A percentile compares a stretch with the other conserved stretches of the same genome.
Conservation (phyloP, 2,329 filamentous ascomycete genomes). For the Monosporascus sp. region DNA sequence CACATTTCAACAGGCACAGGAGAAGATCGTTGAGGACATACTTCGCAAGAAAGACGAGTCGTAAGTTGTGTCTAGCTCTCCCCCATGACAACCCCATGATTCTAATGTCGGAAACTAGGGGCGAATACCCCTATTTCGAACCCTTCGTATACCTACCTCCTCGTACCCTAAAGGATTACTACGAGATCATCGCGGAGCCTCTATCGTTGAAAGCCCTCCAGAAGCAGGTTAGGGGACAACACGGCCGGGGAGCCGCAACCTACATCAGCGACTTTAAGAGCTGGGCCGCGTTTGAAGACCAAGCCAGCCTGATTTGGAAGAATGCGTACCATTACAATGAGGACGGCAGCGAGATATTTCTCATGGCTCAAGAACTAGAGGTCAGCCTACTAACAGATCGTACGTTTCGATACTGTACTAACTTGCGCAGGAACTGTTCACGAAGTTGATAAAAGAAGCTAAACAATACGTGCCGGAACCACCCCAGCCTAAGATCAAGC, state of each 20-base stretch:
- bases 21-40: constrained; percentile 74
- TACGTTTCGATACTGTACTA: constrained; percentile 6
- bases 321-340: constrained; percentile 91
- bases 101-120: constrained; percentile 39
- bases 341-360: constrained; percentile 79
- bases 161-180: constrained; percentile 76
- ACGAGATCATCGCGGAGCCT: constrained; percentile 74
- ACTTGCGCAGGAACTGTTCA: constrained; percentile 57
- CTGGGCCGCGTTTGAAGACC: constrained; percentile 78
- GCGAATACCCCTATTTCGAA: constrained; percentile 63
- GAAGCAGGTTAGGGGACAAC: constrained; percentile 69
- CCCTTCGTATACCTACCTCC: constrained; percentile 76
- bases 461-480: constrained; percentile 69
- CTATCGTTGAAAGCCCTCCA: constrained; percentile 72
- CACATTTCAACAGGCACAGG: constrained; percentile 77
- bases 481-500: constrained; percentile 69
- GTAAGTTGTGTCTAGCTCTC: constrained; percentile 34
- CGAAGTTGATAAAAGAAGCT: constrained; percentile 62
- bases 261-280: constrained; percentile 66
- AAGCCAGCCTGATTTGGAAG: constrained; percentile 74
- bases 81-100: neutral
- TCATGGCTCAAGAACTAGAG: constrained; percentile 73
- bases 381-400: constrained; percentile 35
- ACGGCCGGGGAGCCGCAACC: constrained; percentile 61
- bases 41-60: constrained; percentile 62